Evolutionary conservation across 768 basidiomycete species (phyloP).

Genomic region (Suillus spraguei): DNA sequence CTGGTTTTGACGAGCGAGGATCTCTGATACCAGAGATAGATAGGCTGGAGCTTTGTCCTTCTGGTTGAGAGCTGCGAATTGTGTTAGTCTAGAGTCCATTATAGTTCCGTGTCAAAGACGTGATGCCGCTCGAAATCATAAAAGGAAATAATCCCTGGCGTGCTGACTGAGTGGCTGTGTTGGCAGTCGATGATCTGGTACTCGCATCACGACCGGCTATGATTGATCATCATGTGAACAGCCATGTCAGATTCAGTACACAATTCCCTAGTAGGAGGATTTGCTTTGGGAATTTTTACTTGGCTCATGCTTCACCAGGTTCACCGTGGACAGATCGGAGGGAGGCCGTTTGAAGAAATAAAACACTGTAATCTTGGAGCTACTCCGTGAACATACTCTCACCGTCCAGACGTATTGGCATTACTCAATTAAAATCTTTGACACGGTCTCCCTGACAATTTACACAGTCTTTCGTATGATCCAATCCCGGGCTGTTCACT

Average conservation of each 20-base stretch:
- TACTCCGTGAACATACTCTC: conserved; percentile 15
- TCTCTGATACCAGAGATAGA: conserved; percentile 65
- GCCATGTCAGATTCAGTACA: not conserved
- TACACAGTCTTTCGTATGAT: conserved; percentile 23
- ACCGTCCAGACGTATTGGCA: conserved; percentile 6
- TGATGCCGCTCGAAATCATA: not conserved
- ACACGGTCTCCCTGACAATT: conserved; percentile 35
- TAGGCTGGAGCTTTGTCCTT: conserved; percentile 86
- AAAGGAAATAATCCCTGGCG: conserved; percentile 8
- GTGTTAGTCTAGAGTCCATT: conserved; percentile 71
- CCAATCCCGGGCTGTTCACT: conserved; percentile 16
- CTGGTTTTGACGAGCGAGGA: conserved; percentile 55
- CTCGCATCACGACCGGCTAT: not conserved
- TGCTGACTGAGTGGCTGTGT: not conserved
- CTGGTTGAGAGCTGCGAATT: conserved; percentile 66
- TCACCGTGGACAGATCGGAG: not conserved
- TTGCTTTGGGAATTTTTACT: not conserved
- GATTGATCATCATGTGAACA: conserved; percentile 4
- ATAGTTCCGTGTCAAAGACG: not conserved
- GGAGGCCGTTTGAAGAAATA: not conserved
- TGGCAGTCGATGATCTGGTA: not conserved
- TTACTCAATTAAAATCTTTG: conserved; percentile 12
- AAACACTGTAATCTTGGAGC: not conserved
- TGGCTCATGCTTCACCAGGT: not conserved
- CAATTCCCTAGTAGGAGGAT: not conserved